These are phyloP conservation scores for Fragaria vesca DNA, from an alignment of 306 rosid species.

Conservation along the genomic window DNA sequence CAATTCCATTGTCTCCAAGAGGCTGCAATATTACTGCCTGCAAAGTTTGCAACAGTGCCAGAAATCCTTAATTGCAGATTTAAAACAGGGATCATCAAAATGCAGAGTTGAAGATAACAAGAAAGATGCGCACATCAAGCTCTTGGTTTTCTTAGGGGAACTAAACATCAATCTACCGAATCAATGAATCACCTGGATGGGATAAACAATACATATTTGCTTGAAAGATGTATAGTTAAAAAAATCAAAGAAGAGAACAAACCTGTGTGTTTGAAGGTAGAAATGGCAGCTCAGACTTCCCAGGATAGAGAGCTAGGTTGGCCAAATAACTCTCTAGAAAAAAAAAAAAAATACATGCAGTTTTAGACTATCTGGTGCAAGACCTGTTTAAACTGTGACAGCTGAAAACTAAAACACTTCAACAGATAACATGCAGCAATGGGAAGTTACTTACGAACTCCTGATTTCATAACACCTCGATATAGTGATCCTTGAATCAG, in stretches of 20 bases:
- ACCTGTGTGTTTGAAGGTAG: constrained; percentile 93
- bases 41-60: constrained; percentile 24
- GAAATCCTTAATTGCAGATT: constrained; percentile 2
- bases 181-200: background rate
- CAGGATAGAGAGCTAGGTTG: constrained; percentile 88
- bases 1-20: constrained; percentile 87
- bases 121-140: background rate
- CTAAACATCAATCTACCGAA: background rate
- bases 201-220: background rate
- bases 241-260: background rate
- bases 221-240: background rate
- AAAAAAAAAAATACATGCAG: constrained; percentile 24
- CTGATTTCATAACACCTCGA: constrained; percentile 67
- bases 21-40: constrained; percentile 97
- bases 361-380: constrained; percentile 14
- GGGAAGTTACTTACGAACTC: constrained; percentile 65
- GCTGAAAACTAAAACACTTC: constrained; percentile 6
- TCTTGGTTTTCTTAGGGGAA: background rate
- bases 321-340: constrained; percentile 79
- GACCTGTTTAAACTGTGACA: constrained; percentile 14
- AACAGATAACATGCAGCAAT: constrained; percentile 15
- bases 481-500: constrained; percentile 72
- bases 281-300: constrained; percentile 90
- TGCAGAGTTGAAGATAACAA: background rate
- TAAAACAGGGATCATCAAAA: background rate